Percentiles rank a stretch among this genome's conserved stretches.
Conservation (phyloP, 306 rosid genomes). For the Cucurbita moschata region DNA sequence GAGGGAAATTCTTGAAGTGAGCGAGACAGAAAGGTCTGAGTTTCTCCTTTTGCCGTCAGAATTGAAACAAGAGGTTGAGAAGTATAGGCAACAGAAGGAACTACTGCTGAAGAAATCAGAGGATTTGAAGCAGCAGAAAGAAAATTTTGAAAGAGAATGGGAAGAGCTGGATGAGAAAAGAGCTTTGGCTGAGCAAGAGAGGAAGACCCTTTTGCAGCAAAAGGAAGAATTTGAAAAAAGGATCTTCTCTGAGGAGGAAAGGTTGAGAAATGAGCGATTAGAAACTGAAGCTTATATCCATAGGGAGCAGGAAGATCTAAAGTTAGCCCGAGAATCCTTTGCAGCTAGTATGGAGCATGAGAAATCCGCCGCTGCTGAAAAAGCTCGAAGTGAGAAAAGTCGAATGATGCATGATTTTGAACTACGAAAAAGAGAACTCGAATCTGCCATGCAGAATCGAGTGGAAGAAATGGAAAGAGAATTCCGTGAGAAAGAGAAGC, state of each 20-base stretch:
- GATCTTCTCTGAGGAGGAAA: slow-evolving; percentile 55
- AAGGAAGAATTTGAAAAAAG: slow-evolving; percentile 59
- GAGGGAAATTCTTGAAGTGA: slow-evolving; percentile 44
- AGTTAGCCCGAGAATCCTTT: slow-evolving; percentile 72
- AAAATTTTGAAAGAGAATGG: slow-evolving; percentile 91
- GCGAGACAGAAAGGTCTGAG: slow-evolving; percentile 71
- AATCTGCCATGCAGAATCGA: slow-evolving; percentile 65
- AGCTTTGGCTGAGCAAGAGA: slow-evolving; percentile 58
- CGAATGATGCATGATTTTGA: slow-evolving; percentile 73
- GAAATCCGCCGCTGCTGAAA: slow-evolving; percentile 50
- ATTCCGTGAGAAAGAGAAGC: slow-evolving; percentile 44
- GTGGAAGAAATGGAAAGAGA: slow-evolving; percentile 67
- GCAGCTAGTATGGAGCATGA: slow-evolving; percentile 59
- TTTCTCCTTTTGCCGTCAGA: slow-evolving; percentile 58
- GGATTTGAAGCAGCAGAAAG: slow-evolving; percentile 75
- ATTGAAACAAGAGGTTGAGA: slow-evolving; percentile 67
- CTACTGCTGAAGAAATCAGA: slow-evolving; percentile 69
- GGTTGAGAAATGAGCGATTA: slow-evolving; percentile 51
- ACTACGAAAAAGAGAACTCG: slow-evolving; percentile 51
- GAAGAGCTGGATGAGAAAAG: slow-evolving; percentile 83
- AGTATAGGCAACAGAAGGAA: slow-evolving; percentile 74
- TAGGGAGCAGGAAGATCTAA: slow-evolving; percentile 61
- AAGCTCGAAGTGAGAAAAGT: slow-evolving; percentile 51
- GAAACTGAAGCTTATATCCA: slow-evolving; percentile 36
- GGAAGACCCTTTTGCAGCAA: slow-evolving; percentile 38